Evolutionary conservation across 208 protist genomes (phyloP).

Genomic region (Acanthamoeba divionensis): DNA sequence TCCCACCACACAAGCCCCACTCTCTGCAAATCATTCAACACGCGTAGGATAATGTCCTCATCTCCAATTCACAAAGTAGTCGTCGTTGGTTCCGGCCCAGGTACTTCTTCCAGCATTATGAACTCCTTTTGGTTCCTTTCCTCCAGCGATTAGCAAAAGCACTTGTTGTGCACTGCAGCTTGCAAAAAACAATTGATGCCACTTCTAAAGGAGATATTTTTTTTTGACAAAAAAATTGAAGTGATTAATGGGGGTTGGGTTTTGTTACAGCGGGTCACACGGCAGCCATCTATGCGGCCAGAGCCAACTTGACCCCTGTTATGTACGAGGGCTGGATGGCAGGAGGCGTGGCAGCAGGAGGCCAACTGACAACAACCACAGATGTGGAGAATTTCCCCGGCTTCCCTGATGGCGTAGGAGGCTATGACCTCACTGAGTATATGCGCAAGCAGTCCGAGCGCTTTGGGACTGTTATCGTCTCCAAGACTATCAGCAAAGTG

Average conservation of each 20-base stretch:
- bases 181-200: too few species aligned
- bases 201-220: too few species aligned
- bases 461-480: conserved; percentile 32
- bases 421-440: conserved; percentile 53
- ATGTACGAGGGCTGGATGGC: conserved; percentile 78
- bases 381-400: conserved; percentile 85
- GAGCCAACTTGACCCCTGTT: conserved; percentile 71
- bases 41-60: too few species aligned
- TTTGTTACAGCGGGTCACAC: conserved; percentile 79
- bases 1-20: too few species aligned
- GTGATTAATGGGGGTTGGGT: not conserved
- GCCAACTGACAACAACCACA: conserved; percentile 83
- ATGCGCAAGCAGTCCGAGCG: conserved; percentile 55
- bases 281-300: conserved; percentile 79
- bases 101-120: too few species aligned
- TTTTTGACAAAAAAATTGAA: too few species aligned
- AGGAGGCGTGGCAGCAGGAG: conserved; percentile 70
- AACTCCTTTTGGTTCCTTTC: too few species aligned
- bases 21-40: too few species aligned
- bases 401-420: conserved; percentile 57
- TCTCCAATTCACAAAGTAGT: too few species aligned
- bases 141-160: too few species aligned
- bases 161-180: too few species aligned
- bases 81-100: too few species aligned
- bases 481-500: conserved; percentile 29